A percentile compares a stretch with the other conserved stretches of the same genome.
phyloP scores from a whole-genome alignment of 768 basidiomycete genomes.

The Pulveroboletus ravenelii region DNA sequence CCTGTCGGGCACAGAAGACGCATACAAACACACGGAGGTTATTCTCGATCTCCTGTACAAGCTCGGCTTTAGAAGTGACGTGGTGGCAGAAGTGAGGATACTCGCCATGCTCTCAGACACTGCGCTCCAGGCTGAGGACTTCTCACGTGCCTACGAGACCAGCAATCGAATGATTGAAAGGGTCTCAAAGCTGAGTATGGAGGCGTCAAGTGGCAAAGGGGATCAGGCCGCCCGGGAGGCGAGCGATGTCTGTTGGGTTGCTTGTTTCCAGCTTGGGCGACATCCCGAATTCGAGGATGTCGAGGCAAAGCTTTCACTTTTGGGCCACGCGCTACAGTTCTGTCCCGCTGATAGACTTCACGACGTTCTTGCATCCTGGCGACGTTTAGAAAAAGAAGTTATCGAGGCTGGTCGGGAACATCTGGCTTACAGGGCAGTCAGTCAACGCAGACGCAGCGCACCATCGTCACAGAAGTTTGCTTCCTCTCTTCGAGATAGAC shows the following conservation, averaged over 20 bases:
- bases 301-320: conserved; percentile 58
- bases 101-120: conserved; percentile 90
- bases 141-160: conserved; percentile 63
- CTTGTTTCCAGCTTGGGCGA: conserved; percentile 82
- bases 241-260: conserved; percentile 83
- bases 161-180: conserved; percentile 66
- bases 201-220: conserved; percentile 26
- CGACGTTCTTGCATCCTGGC: conserved; percentile 77
- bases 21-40: conserved; percentile 89
- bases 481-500: conserved; percentile 53
- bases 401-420: conserved; percentile 46
- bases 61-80: conserved; percentile 71
- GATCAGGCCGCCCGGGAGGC: conserved; percentile 51
- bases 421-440: conserved; percentile 24
- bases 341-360: conserved; percentile 79
- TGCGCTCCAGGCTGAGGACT: conserved; percentile 81
- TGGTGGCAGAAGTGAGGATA: conserved; percentile 73
- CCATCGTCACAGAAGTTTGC: conserved; percentile 33
- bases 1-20: conserved; percentile 77
- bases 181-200: conserved; percentile 46
- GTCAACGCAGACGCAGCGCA: conserved; percentile 12
- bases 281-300: conserved; percentile 72
- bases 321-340: conserved; percentile 80
- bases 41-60: conserved; percentile 87
- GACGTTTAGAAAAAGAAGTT: conserved; percentile 65